These are phyloP conservation scores for Cercospora brassicicola DNA, from an alignment of 2,329 filamentous ascomycete species.

Conservation along the genomic window DNA sequence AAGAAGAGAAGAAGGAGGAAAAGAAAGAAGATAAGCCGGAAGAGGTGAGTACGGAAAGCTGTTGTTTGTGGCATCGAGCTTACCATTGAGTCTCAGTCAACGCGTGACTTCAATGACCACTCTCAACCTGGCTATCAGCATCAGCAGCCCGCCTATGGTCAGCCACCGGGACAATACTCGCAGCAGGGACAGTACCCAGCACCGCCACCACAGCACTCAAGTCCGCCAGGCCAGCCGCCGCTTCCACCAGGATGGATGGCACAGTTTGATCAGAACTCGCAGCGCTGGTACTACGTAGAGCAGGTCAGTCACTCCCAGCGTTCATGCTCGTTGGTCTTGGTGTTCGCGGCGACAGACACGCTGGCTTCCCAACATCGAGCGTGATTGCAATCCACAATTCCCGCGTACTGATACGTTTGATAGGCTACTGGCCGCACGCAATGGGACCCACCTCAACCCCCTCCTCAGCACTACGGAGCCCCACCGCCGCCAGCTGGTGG, in stretches of 20 bases:
- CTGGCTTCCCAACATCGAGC: background rate
- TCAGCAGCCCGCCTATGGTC: constrained; percentile 28
- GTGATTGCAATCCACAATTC: background rate
- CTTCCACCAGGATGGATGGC: constrained; percentile 63
- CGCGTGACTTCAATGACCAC: constrained; percentile 16
- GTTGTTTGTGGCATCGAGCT: background rate
- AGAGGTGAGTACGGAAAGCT: constrained; percentile 12
- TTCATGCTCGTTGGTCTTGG: too few species aligned
- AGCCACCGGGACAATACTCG: constrained; percentile 35
- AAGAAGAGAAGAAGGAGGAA: constrained; percentile 34
- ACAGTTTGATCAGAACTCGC: constrained; percentile 61
- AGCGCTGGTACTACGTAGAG: constrained; percentile 67
- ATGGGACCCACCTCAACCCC: constrained; percentile 59
- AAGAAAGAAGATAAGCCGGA: constrained; percentile 12
- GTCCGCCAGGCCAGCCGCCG: constrained; percentile 43
- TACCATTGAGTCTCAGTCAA: background rate
- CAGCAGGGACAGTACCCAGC: constrained; percentile 29
- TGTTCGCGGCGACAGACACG: background rate
- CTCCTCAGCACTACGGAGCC: constrained; percentile 17
- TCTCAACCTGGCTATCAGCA: constrained; percentile 18
- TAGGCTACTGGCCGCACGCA: constrained; percentile 59
- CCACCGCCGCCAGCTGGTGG: constrained; percentile 27
- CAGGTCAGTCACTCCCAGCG: constrained; percentile 32
- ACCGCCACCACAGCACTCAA: constrained; percentile 20
- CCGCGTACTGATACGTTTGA: background rate